These are phyloP conservation scores for Exophiala sp. DNA, from an alignment of 2,329 filamentous ascomycete genomes.

Conservation along the genomic window DNA sequence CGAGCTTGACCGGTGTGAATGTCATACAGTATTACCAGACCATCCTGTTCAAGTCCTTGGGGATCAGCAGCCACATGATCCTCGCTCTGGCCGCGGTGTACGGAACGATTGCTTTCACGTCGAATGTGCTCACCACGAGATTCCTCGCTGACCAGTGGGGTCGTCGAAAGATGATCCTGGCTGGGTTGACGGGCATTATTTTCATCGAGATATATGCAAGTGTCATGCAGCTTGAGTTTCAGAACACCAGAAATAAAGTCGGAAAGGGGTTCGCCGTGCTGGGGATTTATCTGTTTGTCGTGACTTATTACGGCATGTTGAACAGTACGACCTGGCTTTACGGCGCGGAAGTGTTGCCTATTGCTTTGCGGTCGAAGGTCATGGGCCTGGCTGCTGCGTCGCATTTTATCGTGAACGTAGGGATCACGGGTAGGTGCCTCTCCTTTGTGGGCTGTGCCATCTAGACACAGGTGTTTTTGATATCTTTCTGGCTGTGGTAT, in stretches of 20 bases:
- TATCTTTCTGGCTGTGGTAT: no score
- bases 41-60: slow-evolving; percentile 66
- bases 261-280: slow-evolving; percentile 60
- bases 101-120: slow-evolving; percentile 88
- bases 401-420: slow-evolving; percentile 65
- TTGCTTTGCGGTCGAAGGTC: slow-evolving; percentile 82
- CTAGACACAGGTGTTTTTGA: no score
- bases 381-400: slow-evolving; percentile 81
- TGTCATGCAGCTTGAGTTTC: slow-evolving; percentile 57
- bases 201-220: slow-evolving; percentile 58
- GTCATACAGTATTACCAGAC: slow-evolving; percentile 60
- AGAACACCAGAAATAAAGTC: slow-evolving; percentile 52
- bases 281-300: slow-evolving; percentile 58
- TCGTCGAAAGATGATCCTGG: slow-evolving; percentile 53
- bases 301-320: slow-evolving; percentile 43
- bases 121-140: slow-evolving; percentile 55
- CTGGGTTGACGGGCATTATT: slow-evolving; percentile 51
- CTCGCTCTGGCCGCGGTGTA: slow-evolving; percentile 78
- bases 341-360: slow-evolving; percentile 75
- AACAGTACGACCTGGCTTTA: slow-evolving; percentile 78
- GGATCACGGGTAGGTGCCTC: slow-evolving; percentile 31
- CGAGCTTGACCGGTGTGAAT: slow-evolving; percentile 81
- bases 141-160: slow-evolving; percentile 58
- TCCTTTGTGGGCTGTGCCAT: not conserved
- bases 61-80: slow-evolving; percentile 44